phyloP scores from a whole-genome alignment of 345 rosid species.

The Gossypium turneri region DNA sequence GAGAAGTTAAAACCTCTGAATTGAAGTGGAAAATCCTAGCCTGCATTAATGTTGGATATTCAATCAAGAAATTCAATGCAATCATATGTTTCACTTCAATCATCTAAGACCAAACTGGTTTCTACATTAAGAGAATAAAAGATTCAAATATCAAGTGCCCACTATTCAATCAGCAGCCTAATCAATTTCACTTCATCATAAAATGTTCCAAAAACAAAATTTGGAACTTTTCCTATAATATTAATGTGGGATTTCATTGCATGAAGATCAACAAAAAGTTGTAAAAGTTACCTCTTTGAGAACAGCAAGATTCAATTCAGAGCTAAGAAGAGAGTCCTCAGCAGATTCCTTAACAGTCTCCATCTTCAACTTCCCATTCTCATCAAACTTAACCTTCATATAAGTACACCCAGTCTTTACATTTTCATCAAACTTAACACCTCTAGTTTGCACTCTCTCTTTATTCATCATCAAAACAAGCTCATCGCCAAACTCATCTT shows the following conservation, averaged over 20 bases:
- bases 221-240: background rate
- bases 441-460: constrained; percentile 85
- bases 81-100: background rate
- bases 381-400: constrained; percentile 65
- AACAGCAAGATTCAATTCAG: constrained; percentile 70
- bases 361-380: constrained; percentile 62
- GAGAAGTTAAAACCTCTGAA: constrained; percentile 62
- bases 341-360: constrained; percentile 69
- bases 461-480: constrained; percentile 73
- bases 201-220: background rate
- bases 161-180: background rate
- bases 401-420: constrained; percentile 58
- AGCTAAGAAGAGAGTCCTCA: constrained; percentile 63
- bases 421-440: constrained; percentile 57
- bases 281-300: constrained; percentile 66
- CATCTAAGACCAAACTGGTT: background rate
- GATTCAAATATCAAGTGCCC: background rate
- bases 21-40: constrained; percentile 85
- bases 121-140: background rate
- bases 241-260: background rate
- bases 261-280: background rate
- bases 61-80: constrained; percentile 11
- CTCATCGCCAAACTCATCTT: constrained; percentile 65
- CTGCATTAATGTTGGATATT: constrained; percentile 37
- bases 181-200: background rate